These are phyloP conservation scores for Kalanchoe fedtschenkoi DNA, from an alignment of 164 flowering plant genomes.

Conservation along the genomic window DNA sequence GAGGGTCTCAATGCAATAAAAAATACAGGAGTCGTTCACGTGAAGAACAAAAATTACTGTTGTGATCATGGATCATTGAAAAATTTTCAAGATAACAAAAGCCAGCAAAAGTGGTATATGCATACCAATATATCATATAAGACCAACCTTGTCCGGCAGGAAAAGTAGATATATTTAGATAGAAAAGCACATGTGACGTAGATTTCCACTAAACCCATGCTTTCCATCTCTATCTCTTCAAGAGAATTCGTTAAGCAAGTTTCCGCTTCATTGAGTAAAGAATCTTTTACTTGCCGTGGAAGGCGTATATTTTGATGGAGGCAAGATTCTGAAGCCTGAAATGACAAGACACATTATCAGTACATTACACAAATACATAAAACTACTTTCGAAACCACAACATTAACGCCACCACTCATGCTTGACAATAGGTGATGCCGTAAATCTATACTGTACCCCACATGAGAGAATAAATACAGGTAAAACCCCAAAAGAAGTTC, in stretches of 20 bases:
- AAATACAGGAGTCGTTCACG: no score
- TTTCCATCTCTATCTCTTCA: slow-evolving; percentile 28
- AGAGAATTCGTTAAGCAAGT: slow-evolving; percentile 29
- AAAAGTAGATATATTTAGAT: slow-evolving; percentile 54
- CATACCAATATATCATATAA: slow-evolving; percentile 3
- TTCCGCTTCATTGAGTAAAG: slow-evolving; percentile 60
- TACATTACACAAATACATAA: background rate
- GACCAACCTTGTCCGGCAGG: slow-evolving; percentile 42
- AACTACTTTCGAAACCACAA: background rate
- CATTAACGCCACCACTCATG: background rate
- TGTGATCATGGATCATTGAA: background rate
- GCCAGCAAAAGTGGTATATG: background rate
- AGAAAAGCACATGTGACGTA: slow-evolving; percentile 45
- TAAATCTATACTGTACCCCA: background rate
- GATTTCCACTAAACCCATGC: slow-evolving; percentile 40
- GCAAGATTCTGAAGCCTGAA: slow-evolving; percentile 27
- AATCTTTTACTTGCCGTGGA: slow-evolving; percentile 55
- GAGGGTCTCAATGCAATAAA: no score
- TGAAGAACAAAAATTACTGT: no score
- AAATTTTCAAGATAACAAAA: background rate
- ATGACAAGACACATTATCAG: slow-evolving; percentile 6
- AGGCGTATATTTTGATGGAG: slow-evolving; percentile 34
- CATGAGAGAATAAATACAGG: background rate
- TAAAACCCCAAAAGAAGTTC: background rate
- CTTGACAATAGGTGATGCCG: background rate